Percentiles rank a stretch among this genome's conserved stretches.
Conservation (phyloP, 306 rosid species). For the Parietaria judaica region DNA sequence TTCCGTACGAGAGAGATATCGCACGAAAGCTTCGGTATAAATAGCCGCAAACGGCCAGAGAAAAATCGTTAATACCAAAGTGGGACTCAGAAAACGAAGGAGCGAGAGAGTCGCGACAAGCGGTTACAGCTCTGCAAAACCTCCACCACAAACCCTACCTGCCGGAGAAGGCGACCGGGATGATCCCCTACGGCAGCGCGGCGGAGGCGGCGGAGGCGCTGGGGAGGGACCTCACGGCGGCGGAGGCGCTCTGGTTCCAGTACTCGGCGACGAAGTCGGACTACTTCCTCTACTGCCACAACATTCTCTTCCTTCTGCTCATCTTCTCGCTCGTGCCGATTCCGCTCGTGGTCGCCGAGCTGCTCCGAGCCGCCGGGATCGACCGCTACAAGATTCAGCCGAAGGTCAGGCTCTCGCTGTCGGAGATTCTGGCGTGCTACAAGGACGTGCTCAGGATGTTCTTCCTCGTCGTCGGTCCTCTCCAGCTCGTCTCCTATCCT, state of each 20-base stretch:
- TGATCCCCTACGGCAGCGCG: slow-evolving; percentile 59
- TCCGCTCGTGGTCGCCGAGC: slow-evolving; percentile 48
- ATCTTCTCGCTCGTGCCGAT: slow-evolving; percentile 56
- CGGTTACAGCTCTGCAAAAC: background rate
- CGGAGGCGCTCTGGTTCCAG: slow-evolving; percentile 69
- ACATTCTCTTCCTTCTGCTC: slow-evolving; percentile 53
- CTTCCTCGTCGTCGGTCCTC: slow-evolving; percentile 61
- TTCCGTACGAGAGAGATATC: too few relatives aligned
- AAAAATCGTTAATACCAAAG: too few relatives aligned
- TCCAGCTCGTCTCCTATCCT: slow-evolving; percentile 71
- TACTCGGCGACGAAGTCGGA: slow-evolving; percentile 68
- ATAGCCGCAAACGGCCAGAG: too few relatives aligned
- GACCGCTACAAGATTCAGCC: slow-evolving; percentile 70
- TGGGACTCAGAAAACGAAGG: too few relatives aligned
- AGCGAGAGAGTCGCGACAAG: too few relatives aligned
- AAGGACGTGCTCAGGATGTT: slow-evolving; percentile 61
- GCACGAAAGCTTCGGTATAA: too few relatives aligned
- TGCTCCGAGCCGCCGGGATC: slow-evolving; percentile 33
- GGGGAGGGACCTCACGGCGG: slow-evolving; percentile 50
- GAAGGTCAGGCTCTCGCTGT: slow-evolving; percentile 34
- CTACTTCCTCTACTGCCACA: slow-evolving; percentile 69
- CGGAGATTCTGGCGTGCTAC: slow-evolving; percentile 55
- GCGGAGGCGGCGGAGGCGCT: slow-evolving; percentile 46
- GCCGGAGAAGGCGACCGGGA: slow-evolving; percentile 11
- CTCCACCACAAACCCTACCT: slow-evolving; percentile 13